phyloP scores from a whole-genome alignment of 345 rosid genomes.

The Cardiospermum halicacabum region DNA sequence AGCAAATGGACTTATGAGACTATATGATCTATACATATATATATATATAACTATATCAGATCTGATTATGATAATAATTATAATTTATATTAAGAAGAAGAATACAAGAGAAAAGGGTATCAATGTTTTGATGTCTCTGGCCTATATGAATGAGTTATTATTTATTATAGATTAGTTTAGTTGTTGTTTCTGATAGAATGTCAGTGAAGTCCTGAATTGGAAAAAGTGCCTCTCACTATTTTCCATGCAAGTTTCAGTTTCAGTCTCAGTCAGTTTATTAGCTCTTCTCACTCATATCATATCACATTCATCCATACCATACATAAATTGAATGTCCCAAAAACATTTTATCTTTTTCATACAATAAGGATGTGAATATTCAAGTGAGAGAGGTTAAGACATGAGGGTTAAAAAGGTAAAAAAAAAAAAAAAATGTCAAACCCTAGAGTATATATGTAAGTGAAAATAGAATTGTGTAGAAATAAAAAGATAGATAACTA shows the following conservation, averaged over 20 bases:
- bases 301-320: no score
- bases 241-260: no score
- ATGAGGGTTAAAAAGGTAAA: no score
- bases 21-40: constrained; percentile 10
- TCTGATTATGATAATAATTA: constrained; percentile 32
- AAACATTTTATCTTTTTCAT: no score
- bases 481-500: neutral
- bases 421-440: neutral
- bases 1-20: constrained; percentile 43
- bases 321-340: no score
- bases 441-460: neutral
- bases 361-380: neutral
- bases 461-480: neutral
- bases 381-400: neutral
- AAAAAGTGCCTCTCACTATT: constrained; percentile 36
- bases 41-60: constrained; percentile 19
- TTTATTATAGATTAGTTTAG: constrained; percentile 29
- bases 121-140: constrained; percentile 67
- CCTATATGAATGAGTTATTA: constrained; percentile 25
- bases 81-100: constrained; percentile 27
- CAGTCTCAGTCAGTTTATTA: constrained; percentile 20
- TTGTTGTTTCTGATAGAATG: constrained; percentile 47
- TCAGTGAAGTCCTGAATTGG: constrained; percentile 58
- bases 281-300: constrained; percentile 12
- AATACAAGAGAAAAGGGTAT: constrained; percentile 60